Base-by-base conservation (phyloP, 768 basidiomycete genomes). In the Agrocybe praecox region DNA sequence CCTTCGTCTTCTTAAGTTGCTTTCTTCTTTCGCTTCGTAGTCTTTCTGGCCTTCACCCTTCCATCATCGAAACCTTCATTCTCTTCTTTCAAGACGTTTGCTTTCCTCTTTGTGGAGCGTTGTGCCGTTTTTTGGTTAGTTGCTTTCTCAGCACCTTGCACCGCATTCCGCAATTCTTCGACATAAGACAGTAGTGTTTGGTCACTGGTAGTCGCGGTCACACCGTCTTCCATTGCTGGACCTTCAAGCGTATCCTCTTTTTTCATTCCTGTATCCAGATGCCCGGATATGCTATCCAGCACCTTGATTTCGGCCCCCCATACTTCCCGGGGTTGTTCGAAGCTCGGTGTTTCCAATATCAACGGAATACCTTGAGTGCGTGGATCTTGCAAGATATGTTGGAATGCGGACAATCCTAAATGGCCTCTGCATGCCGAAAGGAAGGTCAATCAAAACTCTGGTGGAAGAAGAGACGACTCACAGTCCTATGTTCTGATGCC, bases 401-500 rank as follows among this genome's bases (percentile, higher is more conserved):
- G 73, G 70, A 94, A 94, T 0, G 84, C 77, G 0, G 64, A 58
- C 4, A 94, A 74, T 9, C 84, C 84, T 40, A 94, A 79, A 47
- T 86, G 73, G 1, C 93, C 93, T 8, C 90, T 93, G 12, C 23
- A 19, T 36, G 3, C 1, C 14, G 22, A 33, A 6, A 22, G 11
- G 22, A 29, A 32, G 23, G 22, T 23, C 42, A 21, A 14, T 10
- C 6, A 26, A 43, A 2, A 40, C 1, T 18, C 36, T 33, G 15
- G 26, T 17, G 22, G 47, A 40, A 40, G 14, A 42, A 33, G 17
- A 52, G 21, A 46, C 40, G 6, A 79, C 89, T 59, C 65, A 91
- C 89, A 90, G 68, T 19, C 94, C 94, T 34, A 95, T 87, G 59
- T 92, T 94, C 69, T 93, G 86, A 62, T 95, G 94, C 36, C 90